Conservation (phyloP, 2,329 filamentous ascomycete genomes). For the Diaporthe helianthi region DNA sequence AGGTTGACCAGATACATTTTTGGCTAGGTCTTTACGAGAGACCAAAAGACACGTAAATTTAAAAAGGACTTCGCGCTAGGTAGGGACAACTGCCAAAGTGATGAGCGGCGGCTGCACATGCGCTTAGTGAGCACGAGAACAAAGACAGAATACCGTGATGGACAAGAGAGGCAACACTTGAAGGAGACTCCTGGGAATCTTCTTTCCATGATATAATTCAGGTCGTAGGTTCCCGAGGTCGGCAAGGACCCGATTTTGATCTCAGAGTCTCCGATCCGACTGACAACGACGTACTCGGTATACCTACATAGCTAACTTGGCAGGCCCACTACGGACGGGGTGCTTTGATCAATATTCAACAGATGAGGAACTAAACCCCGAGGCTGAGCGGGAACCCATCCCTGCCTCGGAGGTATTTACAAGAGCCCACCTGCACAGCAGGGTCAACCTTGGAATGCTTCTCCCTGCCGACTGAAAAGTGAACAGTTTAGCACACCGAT, state of each 20-base stretch:
- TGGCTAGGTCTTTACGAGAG: not conserved
- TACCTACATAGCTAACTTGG: too few relatives aligned
- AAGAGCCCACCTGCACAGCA: not conserved
- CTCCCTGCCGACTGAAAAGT: not conserved
- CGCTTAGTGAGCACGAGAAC: not conserved
- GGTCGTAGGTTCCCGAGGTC: not conserved
- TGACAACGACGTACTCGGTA: constrained; percentile 4
- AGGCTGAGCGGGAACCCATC: constrained; percentile 6
- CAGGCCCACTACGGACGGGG: constrained; percentile 10
- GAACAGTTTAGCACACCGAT: not conserved
- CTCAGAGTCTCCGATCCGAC: not conserved
- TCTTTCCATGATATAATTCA: not conserved
- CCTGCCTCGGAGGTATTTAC: not conserved
- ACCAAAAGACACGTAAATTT: not conserved
- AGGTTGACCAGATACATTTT: constrained; percentile 18
- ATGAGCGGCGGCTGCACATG: not conserved
- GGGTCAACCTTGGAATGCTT: too few relatives aligned
- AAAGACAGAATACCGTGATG: not conserved
- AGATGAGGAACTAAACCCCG: constrained; percentile 21
- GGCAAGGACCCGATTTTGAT: not conserved
- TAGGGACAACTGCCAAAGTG: too few relatives aligned
- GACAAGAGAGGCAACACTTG: not conserved
- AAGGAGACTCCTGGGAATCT: not conserved
- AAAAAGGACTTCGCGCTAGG: not conserved
- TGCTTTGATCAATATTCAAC: constrained; percentile 19